Conservation (phyloP, 2,329 filamentous ascomycete species). For the Didymellaceae sp. region DNA sequence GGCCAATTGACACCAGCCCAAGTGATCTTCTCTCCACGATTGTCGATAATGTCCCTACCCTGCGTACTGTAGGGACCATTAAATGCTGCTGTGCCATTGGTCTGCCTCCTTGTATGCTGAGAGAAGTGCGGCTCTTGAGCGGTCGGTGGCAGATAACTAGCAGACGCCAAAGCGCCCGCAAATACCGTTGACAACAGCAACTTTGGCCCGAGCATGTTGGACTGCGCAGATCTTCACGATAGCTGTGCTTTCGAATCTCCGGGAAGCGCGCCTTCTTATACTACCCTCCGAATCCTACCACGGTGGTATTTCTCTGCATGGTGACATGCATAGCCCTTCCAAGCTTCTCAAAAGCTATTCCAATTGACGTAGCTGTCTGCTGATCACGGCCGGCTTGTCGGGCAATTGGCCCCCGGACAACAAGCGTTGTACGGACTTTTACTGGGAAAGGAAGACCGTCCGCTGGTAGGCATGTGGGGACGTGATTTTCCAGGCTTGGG, state of each 20-base stretch:
- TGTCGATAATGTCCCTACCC: constrained; percentile 51
- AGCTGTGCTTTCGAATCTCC: constrained; percentile 15
- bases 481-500: constrained; percentile 5
- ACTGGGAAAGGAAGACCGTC: constrained; percentile 12
- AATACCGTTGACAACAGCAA: constrained; percentile 28
- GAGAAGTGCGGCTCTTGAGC: constrained; percentile 25
- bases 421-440: neutral
- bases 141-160: constrained; percentile 25
- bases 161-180: constrained; percentile 24
- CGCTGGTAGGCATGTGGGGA: constrained; percentile 4
- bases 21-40: constrained; percentile 56
- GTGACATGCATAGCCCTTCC: constrained; percentile 9
- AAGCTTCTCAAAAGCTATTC: constrained; percentile 24
- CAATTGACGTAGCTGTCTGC: constrained; percentile 19
- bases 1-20: constrained; percentile 69
- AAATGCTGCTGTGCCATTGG: constrained; percentile 33
- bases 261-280: constrained; percentile 10
- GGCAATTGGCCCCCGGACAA: constrained; percentile 31
- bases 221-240: constrained; percentile 3
- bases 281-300: neutral
- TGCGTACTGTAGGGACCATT: constrained; percentile 46
- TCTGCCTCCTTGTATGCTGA: constrained; percentile 28
- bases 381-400: constrained; percentile 29
- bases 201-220: constrained; percentile 28
- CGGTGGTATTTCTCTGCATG: constrained; percentile 6